These are phyloP conservation scores for Verticillium nubilum DNA, from an alignment of 2,329 filamentous ascomycete genomes.

Conservation along the genomic window DNA sequence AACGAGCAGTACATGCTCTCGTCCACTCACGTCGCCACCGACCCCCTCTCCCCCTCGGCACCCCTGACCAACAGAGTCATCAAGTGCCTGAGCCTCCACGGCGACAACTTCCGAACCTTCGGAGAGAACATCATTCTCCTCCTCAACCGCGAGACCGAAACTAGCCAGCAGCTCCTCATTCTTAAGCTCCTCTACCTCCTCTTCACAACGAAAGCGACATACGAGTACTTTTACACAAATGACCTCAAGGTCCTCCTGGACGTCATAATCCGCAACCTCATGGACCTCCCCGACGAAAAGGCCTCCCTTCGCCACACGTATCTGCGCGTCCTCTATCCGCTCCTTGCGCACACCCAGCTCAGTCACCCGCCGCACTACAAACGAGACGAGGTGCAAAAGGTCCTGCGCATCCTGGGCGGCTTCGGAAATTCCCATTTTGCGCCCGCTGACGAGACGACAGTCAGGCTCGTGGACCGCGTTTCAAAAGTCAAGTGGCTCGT, in stretches of 20 bases:
- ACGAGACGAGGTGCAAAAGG: constrained; percentile 71
- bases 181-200: constrained; percentile 92
- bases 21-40: constrained; percentile 45
- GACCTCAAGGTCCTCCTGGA: constrained; percentile 91
- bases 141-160: constrained; percentile 91
- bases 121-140: constrained; percentile 96
- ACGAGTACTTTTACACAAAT: constrained; percentile 99
- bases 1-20: constrained; percentile 98
- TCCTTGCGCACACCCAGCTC: constrained; percentile 88
- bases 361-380: constrained; percentile 87
- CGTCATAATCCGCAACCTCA: constrained; percentile 93
- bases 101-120: constrained; percentile 83
- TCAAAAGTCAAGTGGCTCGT: constrained; percentile 65
- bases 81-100: constrained; percentile 79
- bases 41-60: constrained; percentile 32
- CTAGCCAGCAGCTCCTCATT: constrained; percentile 90
- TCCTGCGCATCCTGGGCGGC: constrained; percentile 67
- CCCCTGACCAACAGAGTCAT: constrained; percentile 87
- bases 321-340: constrained; percentile 82
- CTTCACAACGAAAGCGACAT: constrained; percentile 85
- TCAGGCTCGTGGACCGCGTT: constrained; percentile 72
- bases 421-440: constrained; percentile 69
- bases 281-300: constrained; percentile 85
- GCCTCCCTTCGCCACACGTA: constrained; percentile 83
- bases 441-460: constrained; percentile 73